Evolutionary conservation across 495 filamentous ascomycete genomes (phyloP), one percentile per base, ranked within the genome.

Genomic region (Talaromyces adpressus): DNA sequence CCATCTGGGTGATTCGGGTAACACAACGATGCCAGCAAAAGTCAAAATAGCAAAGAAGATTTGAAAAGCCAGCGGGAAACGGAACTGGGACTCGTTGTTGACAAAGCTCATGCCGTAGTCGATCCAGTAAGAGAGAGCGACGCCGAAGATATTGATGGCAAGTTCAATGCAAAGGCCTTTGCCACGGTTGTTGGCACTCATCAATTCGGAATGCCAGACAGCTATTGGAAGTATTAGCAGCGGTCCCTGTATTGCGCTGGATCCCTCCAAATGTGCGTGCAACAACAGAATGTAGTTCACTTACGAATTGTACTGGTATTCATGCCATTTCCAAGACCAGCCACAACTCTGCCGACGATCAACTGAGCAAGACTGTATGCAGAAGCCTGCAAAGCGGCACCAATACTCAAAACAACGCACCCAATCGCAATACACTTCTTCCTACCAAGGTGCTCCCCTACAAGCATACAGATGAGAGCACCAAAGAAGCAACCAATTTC

Each of bases 81-180:
- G 73, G 58, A 74, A 76, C n/a, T 74, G 71, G 0, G 68, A 67
- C 23, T 76, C 72, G 53, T 66, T 71, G 4, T 63, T 61, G 20
- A 71, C 70, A 57, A 70, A 76, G 39, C 67, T 72, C 67, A 76
- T 71, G 7, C 73, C 72, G 53, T 74, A 76, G 57, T 74, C 73
- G 68, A 75, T 69, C 73, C 73, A 75, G 57, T 75, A 75, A 5
- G 73, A 70, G 18, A 70, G 68, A 69, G 73, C 73, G 18, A 75
- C 71, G 39, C 73, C 84, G 58, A 84, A 81, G 62, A 88, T 87
- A 66, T 87, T 88, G 69, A 86, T 75, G 5, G 81, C 80, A 71
- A 87, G 75, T 68, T 89, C 85, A 30, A 88, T 81, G 47, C 85
- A 70, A 59, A 88, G 81, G 36, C 87, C 77, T 68, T 84, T 83